Percentiles rank a stretch among this genome's conserved stretches.
phyloP scores from a whole-genome alignment of 306 rosid genomes.

The Pyrus pyrifolia region DNA sequence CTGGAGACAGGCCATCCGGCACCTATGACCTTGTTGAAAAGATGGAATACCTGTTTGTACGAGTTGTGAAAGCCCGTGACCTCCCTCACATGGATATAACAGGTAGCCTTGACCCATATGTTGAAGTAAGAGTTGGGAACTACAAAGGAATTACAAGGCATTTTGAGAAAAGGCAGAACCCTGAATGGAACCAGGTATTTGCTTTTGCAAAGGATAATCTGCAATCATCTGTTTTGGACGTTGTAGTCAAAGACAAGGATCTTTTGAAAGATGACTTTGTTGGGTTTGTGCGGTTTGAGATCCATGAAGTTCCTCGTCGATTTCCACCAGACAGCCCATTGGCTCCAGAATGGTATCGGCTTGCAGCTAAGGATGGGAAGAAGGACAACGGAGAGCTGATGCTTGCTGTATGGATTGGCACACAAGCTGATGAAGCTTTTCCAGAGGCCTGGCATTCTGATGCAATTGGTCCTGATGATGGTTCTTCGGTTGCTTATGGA shows the following conservation, averaged over 20 bases:
- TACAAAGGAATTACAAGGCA: slow-evolving; percentile 61
- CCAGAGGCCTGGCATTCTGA: slow-evolving; percentile 98
- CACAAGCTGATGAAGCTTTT: slow-evolving; percentile 97
- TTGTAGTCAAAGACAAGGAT: slow-evolving; percentile 73
- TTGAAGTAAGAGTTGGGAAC: slow-evolving; percentile 79
- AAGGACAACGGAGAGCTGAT: slow-evolving; percentile 72
- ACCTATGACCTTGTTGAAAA: slow-evolving; percentile 85
- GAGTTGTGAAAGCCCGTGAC: slow-evolving; percentile 90
- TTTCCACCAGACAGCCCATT: slow-evolving; percentile 90
- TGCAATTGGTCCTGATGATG: slow-evolving; percentile 52
- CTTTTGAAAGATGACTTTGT: slow-evolving; percentile 56
- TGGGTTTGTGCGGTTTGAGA: slow-evolving; percentile 56
- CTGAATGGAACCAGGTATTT: slow-evolving; percentile 91
- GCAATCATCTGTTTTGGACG: slow-evolving; percentile 52
- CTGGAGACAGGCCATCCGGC: slow-evolving; percentile 33
- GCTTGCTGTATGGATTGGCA: slow-evolving; percentile 97
- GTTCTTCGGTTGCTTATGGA: slow-evolving; percentile 21
- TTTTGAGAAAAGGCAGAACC: slow-evolving; percentile 60
- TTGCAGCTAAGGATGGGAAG: slow-evolving; percentile 52
- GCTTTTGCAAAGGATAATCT: slow-evolving; percentile 61
- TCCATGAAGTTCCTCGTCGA: slow-evolving; percentile 60
- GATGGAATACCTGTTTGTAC: slow-evolving; percentile 68
- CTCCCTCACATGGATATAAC: slow-evolving; percentile 79
- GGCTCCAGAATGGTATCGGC: slow-evolving; percentile 92
- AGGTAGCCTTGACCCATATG: slow-evolving; percentile 91